Evolutionary conservation across 176 grass and related monocot genomes (phyloP).

Genomic region (Oryza longistaminata): DNA sequence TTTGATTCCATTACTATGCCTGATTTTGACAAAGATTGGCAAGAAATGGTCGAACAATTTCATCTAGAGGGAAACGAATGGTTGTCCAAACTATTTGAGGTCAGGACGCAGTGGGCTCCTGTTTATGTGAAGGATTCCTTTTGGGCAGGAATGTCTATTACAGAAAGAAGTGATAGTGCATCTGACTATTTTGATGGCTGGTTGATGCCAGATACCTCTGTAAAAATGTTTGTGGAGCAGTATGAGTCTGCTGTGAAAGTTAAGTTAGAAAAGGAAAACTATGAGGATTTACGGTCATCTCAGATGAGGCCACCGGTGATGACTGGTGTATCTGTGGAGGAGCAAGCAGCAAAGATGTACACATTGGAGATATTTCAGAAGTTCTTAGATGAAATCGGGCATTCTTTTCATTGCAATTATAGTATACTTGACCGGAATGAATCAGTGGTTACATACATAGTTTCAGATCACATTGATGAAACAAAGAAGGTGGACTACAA

Average conservation of each 20-base stretch:
- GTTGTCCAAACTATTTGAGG: conserved; percentile 64
- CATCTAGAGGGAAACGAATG: conserved; percentile 66
- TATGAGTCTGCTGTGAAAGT: conserved; percentile 57
- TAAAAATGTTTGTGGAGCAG: conserved; percentile 74
- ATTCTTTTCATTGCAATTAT: conserved; percentile 63
- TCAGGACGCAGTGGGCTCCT: conserved; percentile 65
- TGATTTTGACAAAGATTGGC: conserved; percentile 82
- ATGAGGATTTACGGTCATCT: conserved; percentile 67
- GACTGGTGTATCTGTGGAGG: conserved; percentile 56
- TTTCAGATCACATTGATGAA: conserved; percentile 60
- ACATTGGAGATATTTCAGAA: conserved; percentile 71
- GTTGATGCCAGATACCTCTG: conserved; percentile 56
- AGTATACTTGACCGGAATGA: conserved; percentile 55
- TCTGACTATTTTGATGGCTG: conserved; percentile 67
- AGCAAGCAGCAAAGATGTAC: conserved; percentile 73
- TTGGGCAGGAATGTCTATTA: conserved; percentile 75
- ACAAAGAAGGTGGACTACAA: conserved; percentile 66
- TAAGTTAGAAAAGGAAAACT: conserved; percentile 68
- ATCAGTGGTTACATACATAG: conserved; percentile 59
- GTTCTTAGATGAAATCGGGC: conserved; percentile 67
- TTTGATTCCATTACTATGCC: conserved; percentile 63
- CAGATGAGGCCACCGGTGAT: conserved; percentile 63
- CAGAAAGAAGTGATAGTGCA: conserved; percentile 63
- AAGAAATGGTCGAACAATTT: conserved; percentile 61
- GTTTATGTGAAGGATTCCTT: conserved; percentile 75